A percentile compares a stretch with the other conserved stretches of the same genome.
Conservation (phyloP, 257 asterid genomes). For the Solanum sejunctum region DNA sequence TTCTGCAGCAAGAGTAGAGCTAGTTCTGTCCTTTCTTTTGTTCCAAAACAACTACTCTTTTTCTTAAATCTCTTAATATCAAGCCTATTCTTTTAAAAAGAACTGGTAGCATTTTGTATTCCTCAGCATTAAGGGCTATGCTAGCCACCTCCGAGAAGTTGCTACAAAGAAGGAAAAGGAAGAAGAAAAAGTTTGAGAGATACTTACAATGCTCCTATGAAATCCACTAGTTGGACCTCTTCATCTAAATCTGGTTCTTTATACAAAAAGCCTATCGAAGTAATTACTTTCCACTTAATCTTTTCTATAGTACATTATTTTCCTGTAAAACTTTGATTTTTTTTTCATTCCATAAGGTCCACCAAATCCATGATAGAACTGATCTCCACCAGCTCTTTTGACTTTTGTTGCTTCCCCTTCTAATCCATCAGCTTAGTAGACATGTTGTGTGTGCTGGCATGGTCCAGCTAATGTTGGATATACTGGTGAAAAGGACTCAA, state of each 20-base stretch:
- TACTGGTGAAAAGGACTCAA: background rate
- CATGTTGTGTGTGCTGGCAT: background rate
- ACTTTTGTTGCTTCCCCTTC: background rate
- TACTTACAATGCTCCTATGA: background rate
- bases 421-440: background rate
- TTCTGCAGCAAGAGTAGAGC: no score
- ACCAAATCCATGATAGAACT: background rate
- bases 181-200: background rate
- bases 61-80: no score
- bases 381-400: background rate
- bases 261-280: no score
- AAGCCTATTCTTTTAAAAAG: background rate
- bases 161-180: background rate
- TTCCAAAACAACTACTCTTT: no score
- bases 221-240: background rate
- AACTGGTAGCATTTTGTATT: background rate
- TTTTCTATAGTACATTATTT: no score
- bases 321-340: no score
- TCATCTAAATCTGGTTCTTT: background rate
- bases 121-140: background rate
- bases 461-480: background rate
- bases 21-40: no score
- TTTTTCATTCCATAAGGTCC: background rate
- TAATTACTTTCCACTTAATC: no score
- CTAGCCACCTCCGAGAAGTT: background rate